Evolutionary conservation across 257 asterid genomes (phyloP).

Genomic region (Solanum clarkiae): DNA sequence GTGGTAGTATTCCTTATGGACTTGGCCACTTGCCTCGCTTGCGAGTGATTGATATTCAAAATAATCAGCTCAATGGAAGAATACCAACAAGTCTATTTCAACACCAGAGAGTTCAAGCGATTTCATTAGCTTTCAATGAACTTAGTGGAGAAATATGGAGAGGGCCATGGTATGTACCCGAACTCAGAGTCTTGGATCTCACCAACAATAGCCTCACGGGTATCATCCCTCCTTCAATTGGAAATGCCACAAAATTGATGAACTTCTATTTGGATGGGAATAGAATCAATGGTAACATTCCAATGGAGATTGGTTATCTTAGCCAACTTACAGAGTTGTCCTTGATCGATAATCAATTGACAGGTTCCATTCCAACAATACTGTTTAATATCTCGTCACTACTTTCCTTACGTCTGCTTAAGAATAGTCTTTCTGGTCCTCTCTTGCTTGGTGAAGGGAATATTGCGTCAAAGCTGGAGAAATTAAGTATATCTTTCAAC

Average conservation of each 20-base stretch:
- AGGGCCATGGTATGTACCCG: neutral
- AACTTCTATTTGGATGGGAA: neutral
- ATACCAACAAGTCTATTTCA: neutral
- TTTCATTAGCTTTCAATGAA: neutral
- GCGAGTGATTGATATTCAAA: neutral
- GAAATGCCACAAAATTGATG: neutral
- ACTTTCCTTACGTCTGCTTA: accelerated
- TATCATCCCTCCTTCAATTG: neutral
- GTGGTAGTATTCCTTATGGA: neutral
- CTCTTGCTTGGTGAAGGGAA: neutral
- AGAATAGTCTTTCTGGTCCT: neutral
- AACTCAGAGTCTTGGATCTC: neutral
- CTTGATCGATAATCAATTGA: neutral
- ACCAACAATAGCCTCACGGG: neutral
- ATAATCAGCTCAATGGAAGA: neutral
- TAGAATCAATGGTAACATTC: neutral
- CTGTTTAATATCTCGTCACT: neutral
- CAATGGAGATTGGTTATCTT: neutral
- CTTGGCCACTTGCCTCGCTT: neutral
- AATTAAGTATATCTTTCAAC: neutral
- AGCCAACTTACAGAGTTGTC: neutral
- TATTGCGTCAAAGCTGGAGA: neutral
- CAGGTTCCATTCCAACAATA: neutral
- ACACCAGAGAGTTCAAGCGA: neutral
- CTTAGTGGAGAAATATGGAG: neutral